Evolutionary conservation across 1,139 yeast genomes (phyloP).

Genomic region (Blastobotrys apis): DNA sequence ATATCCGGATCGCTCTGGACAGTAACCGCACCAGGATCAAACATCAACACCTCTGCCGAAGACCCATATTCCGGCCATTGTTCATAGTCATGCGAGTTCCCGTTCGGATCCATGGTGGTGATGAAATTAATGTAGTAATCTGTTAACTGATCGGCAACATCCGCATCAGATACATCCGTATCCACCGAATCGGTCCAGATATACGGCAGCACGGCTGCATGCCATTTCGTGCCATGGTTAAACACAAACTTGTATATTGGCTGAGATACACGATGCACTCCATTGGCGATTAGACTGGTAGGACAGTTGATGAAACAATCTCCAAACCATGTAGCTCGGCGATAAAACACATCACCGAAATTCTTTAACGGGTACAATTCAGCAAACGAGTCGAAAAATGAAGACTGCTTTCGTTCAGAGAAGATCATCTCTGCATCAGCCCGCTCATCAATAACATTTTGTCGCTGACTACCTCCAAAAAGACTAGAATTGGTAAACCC

Average conservation of each 20-base stretch:
- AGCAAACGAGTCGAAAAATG: conserved; percentile 2
- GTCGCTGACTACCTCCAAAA: not conserved
- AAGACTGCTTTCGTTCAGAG: conserved; percentile 3
- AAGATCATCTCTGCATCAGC: conserved; percentile 12
- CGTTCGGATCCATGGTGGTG: not conserved
- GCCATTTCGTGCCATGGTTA: conserved; percentile 14
- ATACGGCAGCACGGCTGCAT: conserved; percentile 17
- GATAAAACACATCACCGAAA: conserved; percentile 12
- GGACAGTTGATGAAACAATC: conserved; percentile 19
- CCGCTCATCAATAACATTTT: conserved; percentile 1
- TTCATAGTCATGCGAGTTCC: not conserved
- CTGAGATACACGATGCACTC: not conserved
- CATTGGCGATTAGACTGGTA: conserved; percentile 15
- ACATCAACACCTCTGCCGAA: not conserved
- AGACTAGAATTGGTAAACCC: conserved; percentile 5
- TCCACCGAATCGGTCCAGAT: not conserved
- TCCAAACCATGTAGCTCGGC: conserved; percentile 16
- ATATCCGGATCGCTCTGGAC: not conserved
- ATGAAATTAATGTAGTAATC: not conserved
- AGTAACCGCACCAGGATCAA: not conserved
- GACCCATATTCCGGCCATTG: not conserved
- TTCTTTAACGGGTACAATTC: conserved; percentile 7
- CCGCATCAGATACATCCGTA: not conserved
- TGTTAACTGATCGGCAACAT: not conserved
- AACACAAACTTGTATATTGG: conserved; percentile 15